Base-by-base conservation (phyloP, 495 filamentous ascomycete species). In the Aspergillus baeticus region DNA sequence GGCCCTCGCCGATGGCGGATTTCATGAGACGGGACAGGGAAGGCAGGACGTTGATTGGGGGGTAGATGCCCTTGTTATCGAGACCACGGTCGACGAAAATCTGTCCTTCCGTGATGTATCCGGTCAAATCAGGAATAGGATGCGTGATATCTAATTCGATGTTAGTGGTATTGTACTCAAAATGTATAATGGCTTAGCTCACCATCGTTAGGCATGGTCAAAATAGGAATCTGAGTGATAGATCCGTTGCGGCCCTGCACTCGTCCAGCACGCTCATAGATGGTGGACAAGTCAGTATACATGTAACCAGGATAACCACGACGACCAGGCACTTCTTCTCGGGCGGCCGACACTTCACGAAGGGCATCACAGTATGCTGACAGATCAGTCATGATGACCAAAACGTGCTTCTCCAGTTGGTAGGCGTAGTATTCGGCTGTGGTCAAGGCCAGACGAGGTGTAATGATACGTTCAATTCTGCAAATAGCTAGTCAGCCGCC, bases 271-370 rank as follows among this genome's bases (percentile, higher is more conserved):
- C 95, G 91, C 74, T 99, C 95, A 78, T 99, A 99, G 65, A 99
- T 94, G 63, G 95, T 99, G 45, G 95, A 96, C 84, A 99, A 88
- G 86, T 99, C 95, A 53, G 95, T 99, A 81, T 99, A 99, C 95
- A 99, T 99, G 82, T 99, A 99, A 91, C 95, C 95, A 47, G 95
- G 95, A 79, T 96, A 99, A 80, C 95, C 95, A 83, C 95, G 92
- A 74, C 95, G 93, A 81, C 95, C 95, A 55, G 95, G 95, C 39
- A 99, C 95, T 89, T 99, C 95, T 83, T 99, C 95, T 75, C 95
- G 84, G 37, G 95, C 95, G 42, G 95, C 92, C 14, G 95, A 99
- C 38, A 97, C 92, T 73, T 97, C 95, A 76, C 95, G 95, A 58
- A 99, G 86, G 60, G 95, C 95, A 73, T 99, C 95, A 71, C 95